These are phyloP conservation scores for Laburnicola sp. DNA, from an alignment of 2,329 filamentous ascomycete genomes.

Conservation along the genomic window DNA sequence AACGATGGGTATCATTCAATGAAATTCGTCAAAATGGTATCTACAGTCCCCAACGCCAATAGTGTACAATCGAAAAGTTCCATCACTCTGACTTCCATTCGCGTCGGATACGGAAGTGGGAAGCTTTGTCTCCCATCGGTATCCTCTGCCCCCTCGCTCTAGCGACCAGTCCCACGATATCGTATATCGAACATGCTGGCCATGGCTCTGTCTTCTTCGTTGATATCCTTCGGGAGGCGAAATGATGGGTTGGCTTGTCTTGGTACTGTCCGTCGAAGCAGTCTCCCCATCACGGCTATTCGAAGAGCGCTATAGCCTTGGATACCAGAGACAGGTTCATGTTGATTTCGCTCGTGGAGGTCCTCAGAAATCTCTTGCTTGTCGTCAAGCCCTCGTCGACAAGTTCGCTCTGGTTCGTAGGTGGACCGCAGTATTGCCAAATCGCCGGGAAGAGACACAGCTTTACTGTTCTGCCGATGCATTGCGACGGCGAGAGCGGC, in stretches of 20 bases:
- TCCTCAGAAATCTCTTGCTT: slow-evolving; percentile 3
- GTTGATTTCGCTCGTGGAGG: background rate
- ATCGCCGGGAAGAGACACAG: slow-evolving; percentile 11
- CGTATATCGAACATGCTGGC: background rate
- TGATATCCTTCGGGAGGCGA: background rate
- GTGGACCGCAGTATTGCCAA: slow-evolving; percentile 5
- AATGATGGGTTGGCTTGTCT: background rate
- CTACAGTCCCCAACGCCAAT: no score
- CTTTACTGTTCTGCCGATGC: slow-evolving; percentile 1
- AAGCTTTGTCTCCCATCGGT: no score
- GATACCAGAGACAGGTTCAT: slow-evolving; percentile 3
- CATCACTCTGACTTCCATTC: no score
- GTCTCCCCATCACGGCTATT: background rate
- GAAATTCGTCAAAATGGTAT: no score
- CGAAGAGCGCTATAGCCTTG: slow-evolving; percentile 2
- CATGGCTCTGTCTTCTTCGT: background rate
- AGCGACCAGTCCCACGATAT: background rate
- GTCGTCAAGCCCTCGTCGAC: slow-evolving; percentile 2
- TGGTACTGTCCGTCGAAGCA: background rate
- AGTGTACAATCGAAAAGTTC: no score
- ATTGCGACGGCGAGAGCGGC: background rate
- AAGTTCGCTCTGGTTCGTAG: background rate
- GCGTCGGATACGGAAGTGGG: no score
- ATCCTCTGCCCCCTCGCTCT: background rate
- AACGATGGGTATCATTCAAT: no score